Percentiles rank a stretch among this genome's conserved stretches.
These are phyloP conservation scores for Thoreauomyces humboldtii DNA, from an alignment of 192 early-diverging fungal species.

Conservation along the genomic window DNA sequence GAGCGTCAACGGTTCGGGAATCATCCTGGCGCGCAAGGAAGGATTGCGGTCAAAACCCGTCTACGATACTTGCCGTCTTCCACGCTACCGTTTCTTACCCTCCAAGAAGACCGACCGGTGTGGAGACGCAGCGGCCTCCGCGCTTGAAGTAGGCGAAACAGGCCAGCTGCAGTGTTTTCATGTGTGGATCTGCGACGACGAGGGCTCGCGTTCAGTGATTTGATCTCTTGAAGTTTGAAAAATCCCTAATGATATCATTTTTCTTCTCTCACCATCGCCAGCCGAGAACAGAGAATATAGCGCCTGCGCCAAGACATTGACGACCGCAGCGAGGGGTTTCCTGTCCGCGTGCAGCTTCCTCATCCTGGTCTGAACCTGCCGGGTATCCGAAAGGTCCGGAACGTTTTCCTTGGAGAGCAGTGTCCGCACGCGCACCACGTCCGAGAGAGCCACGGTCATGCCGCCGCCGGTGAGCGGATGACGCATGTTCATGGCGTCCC, in stretches of 20 bases:
- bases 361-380: constrained; percentile 40
- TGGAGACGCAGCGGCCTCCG: constrained; percentile 76
- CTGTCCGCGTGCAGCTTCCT: constrained; percentile 75
- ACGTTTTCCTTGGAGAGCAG: constrained; percentile 45
- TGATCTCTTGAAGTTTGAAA: no score
- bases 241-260: no score
- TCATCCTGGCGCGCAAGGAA: constrained; percentile 40
- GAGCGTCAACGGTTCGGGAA: constrained; percentile 71
- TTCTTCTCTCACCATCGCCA: constrained; percentile 56
- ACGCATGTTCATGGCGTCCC: constrained; percentile 96
- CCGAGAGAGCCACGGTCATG: constrained; percentile 95
- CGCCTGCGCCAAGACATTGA: constrained; percentile 94
- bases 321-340: constrained; percentile 63
- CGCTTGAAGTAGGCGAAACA: constrained; percentile 86
- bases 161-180: constrained; percentile 73
- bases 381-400: constrained; percentile 12
- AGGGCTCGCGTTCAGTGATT: no score
- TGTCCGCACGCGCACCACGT: constrained; percentile 73
- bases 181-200: constrained; percentile 57
- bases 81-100: constrained; percentile 7
- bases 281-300: constrained; percentile 88
- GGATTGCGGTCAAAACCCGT: background rate
- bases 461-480: constrained; percentile 95
- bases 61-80: background rate
- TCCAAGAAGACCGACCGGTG: constrained; percentile 84